phyloP scores from a whole-genome alignment of 2,329 filamentous ascomycete genomes.

The Tolypocladium ophioglossoides region DNA sequence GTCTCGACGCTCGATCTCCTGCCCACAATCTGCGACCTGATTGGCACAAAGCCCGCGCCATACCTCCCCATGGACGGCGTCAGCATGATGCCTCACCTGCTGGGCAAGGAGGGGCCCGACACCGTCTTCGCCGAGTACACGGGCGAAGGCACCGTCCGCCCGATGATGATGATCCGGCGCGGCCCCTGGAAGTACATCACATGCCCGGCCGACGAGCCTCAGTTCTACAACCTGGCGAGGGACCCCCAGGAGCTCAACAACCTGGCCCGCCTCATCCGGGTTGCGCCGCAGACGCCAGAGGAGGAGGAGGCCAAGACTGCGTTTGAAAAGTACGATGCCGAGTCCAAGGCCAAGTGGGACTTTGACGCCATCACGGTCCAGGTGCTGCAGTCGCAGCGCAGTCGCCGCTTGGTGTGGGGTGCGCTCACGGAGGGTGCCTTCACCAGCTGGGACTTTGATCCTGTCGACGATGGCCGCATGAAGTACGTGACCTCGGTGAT shows the following conservation, averaged over 20 bases:
- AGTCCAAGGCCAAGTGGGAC: slow-evolving; percentile 71
- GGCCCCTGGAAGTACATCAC: slow-evolving; percentile 86
- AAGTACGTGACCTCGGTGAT: slow-evolving; percentile 36
- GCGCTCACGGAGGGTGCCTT: slow-evolving; percentile 68
- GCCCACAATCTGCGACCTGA: slow-evolving; percentile 77
- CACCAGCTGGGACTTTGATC: slow-evolving; percentile 79
- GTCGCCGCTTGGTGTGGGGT: slow-evolving; percentile 67
- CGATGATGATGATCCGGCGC: slow-evolving; percentile 88
- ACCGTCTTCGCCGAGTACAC: slow-evolving; percentile 95
- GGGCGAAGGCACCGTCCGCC: slow-evolving; percentile 80
- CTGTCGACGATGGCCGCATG: slow-evolving; percentile 55
- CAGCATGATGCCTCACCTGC: slow-evolving; percentile 70
- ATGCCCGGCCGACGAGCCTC: slow-evolving; percentile 72
- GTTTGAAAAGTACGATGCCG: slow-evolving; percentile 58
- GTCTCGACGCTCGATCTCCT: slow-evolving; percentile 88
- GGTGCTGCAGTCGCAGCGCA: slow-evolving; percentile 68
- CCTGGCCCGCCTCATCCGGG: slow-evolving; percentile 41
- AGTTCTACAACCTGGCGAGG: slow-evolving; percentile 67
- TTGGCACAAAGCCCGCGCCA: slow-evolving; percentile 57
- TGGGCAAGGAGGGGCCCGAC: slow-evolving; percentile 57
- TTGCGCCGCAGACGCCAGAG: slow-evolving; percentile 25
- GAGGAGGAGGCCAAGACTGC: slow-evolving; percentile 37
- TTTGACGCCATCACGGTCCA: slow-evolving; percentile 65
- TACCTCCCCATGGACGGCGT: slow-evolving; percentile 77
- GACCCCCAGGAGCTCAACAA: slow-evolving; percentile 75